Base-by-base conservation (phyloP, 495 filamentous ascomycete species). In the Achaetomiella virescens region DNA sequence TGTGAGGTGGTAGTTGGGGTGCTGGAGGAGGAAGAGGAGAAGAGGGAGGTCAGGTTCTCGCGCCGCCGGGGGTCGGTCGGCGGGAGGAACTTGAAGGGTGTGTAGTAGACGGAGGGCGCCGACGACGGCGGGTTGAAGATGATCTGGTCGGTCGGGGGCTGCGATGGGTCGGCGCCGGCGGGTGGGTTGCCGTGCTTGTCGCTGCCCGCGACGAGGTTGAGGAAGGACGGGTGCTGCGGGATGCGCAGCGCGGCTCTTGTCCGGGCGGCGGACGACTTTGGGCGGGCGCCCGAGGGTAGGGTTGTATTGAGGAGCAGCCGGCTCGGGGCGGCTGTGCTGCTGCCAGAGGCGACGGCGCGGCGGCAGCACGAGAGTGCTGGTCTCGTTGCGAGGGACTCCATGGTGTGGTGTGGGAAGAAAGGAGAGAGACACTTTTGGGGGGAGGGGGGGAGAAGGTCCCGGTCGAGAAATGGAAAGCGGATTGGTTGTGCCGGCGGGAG, bases 61-160 rank as follows among this genome's bases (percentile, higher is more conserved):
- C 66, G 68, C 53, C 84, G 82, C 27, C 92, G 85, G 8, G 80
- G 80, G 73, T 98, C 95, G 55, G 77, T 73, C 57, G 76, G 74
- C 27, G 93, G 95, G 15, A 98, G 84, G 75, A 98, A 98, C 59
- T 89, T 91, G 54, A 82, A 76, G 29, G 93, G 93, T 3, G 93
- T 98, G 68, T 95, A 82, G 69, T 85, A 89, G 33, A 91, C 85
- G 18, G 83, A 88, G 2, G 95, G 81, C 0, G 82, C 80, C 31
- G 89, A 83, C n/a, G 91, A 86, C 7, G 93, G 93, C 40, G 93
- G 93, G 74, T 97, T 97, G 84, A 86, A 91, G 72, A 98, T 84
- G 69, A 97, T 89, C 61, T 89, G 79, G 59, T 84, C 76, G 54
- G 72, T 63, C 5, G 61, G 24, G 38, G 79, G 70, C 40, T 46